Percentiles rank a stretch among this genome's conserved stretches.
Evolutionary conservation across 2,329 filamentous ascomycete genomes (phyloP).

Genomic region (Lachnellula arida): DNA sequence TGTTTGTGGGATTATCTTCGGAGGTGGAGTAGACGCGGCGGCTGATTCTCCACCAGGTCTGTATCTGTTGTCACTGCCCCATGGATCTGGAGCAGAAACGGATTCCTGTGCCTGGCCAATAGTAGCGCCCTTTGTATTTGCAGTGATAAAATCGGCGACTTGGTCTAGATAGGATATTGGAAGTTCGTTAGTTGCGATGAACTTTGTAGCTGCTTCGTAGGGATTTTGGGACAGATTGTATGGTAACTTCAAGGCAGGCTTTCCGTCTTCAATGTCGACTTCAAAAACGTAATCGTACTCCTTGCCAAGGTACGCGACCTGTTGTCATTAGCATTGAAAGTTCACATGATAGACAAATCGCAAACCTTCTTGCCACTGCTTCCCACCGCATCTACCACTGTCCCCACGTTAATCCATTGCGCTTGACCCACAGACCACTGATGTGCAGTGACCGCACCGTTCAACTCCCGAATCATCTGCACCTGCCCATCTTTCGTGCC

Average conservation of each 20-base stretch:
- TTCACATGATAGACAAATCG: not conserved
- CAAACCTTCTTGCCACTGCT: conserved; percentile 69
- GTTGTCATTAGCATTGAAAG: not conserved
- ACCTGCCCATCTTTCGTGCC: conserved; percentile 97
- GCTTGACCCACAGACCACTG: conserved; percentile 72
- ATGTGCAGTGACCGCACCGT: conserved; percentile 81
- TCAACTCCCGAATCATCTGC: conserved; percentile 79
- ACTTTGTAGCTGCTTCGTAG: conserved; percentile 86
- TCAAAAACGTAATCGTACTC: conserved; percentile 97
- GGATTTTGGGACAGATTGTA: conserved; percentile 91
- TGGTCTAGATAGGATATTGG: conserved; percentile 84
- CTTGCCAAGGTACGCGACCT: conserved; percentile 67
- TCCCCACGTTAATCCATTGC: conserved; percentile 86
- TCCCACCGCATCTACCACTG: conserved; percentile 82
- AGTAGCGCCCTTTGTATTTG: conserved; percentile 83
- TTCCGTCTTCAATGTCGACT: conserved; percentile 92
- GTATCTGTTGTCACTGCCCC: conserved; percentile 74
- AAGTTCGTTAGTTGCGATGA: conserved; percentile 83
- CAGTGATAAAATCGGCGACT: conserved; percentile 86
- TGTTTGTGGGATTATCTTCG: conserved; percentile 69
- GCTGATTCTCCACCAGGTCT: conserved; percentile 61
- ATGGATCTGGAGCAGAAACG: conserved; percentile 56
- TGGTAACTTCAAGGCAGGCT: conserved; percentile 87
- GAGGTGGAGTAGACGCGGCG: conserved; percentile 31
- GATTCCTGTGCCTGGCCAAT: conserved; percentile 57